These are phyloP conservation scores for Trichoderma koningii DNA, from an alignment of 2,329 filamentous ascomycete species.

Conservation along the genomic window DNA sequence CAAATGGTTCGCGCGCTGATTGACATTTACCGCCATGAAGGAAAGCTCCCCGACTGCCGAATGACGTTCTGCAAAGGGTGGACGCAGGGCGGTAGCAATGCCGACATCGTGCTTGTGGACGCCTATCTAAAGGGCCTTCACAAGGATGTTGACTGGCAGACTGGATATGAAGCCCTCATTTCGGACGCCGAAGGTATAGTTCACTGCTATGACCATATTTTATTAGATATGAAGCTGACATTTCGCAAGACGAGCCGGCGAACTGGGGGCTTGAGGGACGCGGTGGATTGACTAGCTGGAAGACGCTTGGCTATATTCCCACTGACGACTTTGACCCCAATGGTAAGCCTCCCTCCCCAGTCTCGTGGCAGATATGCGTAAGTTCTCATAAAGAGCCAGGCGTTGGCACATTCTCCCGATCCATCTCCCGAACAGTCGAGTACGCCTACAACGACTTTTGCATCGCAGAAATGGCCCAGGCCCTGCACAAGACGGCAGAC, in stretches of 20 bases:
- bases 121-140: constrained; percentile 69
- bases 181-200: constrained; percentile 66
- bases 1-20: constrained; percentile 70
- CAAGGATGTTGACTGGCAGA: constrained; percentile 65
- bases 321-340: constrained; percentile 65
- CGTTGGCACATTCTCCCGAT: constrained; percentile 66
- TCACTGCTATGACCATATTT: background rate
- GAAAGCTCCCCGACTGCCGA: constrained; percentile 72
- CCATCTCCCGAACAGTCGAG: constrained; percentile 72
- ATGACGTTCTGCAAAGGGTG: constrained; percentile 77
- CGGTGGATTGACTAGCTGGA: constrained; percentile 72
- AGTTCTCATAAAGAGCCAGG: background rate
- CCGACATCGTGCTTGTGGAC: constrained; percentile 70
- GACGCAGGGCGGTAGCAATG: constrained; percentile 76
- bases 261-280: constrained; percentile 71
- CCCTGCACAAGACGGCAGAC: constrained; percentile 55
- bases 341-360: constrained; percentile 39
- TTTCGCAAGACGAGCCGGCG: constrained; percentile 51
- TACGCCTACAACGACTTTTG: constrained; percentile 81
- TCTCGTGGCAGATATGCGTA: no score
- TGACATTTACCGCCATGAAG: constrained; percentile 69
- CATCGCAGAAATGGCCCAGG: constrained; percentile 63
- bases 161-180: constrained; percentile 70
- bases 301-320: constrained; percentile 70
- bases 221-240: background rate